These are phyloP conservation scores for Patellifolia procumbens DNA, from an alignment of 179 eudicot genomes.

Conservation along the genomic window DNA sequence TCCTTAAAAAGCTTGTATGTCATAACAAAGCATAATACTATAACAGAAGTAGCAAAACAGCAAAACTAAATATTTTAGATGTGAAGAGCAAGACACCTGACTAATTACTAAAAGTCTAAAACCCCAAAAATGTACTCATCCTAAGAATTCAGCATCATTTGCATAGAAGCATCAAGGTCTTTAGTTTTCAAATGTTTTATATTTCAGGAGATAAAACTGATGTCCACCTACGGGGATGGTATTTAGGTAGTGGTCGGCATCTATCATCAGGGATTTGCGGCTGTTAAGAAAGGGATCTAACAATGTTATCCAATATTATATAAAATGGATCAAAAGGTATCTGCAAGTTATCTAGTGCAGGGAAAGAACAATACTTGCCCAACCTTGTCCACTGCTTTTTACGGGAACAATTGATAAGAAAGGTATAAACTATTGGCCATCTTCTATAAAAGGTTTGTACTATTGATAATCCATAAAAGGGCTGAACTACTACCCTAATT, in stretches of 20 bases:
- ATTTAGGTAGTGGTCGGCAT: not conserved
- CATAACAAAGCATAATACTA: not conserved
- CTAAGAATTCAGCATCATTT: not conserved
- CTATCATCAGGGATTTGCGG: not conserved
- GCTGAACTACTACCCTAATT: no score
- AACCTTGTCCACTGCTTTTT: no score
- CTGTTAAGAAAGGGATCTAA: not conserved
- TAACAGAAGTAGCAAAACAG: constrained; percentile 8
- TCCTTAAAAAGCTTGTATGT: not conserved
- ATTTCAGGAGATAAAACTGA: not conserved
- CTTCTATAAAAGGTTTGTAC: no score
- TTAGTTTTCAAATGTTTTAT: not conserved
- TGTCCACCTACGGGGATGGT: not conserved
- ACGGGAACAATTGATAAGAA: no score
- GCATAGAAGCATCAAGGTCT: not conserved
- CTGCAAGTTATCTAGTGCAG: not conserved
- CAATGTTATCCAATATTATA: not conserved
- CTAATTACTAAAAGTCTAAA: not conserved
- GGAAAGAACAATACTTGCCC: not conserved
- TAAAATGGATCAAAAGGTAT: not conserved
- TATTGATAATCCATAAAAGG: no score
- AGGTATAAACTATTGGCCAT: no score
- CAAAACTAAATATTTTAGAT: not conserved
- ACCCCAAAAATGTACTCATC: not conserved
- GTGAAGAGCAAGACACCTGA: constrained; percentile 4